phyloP scores from a whole-genome alignment of 2,329 filamentous ascomycete species.

The Xylariaceae sp. region DNA sequence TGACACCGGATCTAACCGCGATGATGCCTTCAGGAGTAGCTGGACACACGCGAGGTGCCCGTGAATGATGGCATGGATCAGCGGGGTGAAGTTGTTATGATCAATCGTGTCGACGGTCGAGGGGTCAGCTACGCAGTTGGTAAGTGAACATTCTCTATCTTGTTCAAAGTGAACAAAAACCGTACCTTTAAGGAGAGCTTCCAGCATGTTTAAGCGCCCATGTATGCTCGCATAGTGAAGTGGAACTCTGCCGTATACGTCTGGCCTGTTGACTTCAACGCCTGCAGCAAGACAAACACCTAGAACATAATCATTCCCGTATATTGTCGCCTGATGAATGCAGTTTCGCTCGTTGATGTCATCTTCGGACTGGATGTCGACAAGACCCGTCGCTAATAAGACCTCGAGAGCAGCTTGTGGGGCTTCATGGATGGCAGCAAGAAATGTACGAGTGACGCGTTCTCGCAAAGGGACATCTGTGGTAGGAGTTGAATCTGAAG shows the following conservation, averaged over 20 bases:
- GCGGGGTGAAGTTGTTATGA: constrained; percentile 92
- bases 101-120: constrained; percentile 82
- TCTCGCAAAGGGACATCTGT: constrained; percentile 57
- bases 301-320: constrained; percentile 76
- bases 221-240: constrained; percentile 96
- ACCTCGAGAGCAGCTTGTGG: constrained; percentile 69
- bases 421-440: constrained; percentile 83
- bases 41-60: constrained; percentile 75
- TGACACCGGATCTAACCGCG: constrained; percentile 79
- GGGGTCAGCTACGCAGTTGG: constrained; percentile 49
- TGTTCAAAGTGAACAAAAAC: neutral
- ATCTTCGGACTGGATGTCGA: constrained; percentile 90
- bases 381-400: constrained; percentile 72
- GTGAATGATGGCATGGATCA: constrained; percentile 93
- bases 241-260: constrained; percentile 91
- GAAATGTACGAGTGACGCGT: constrained; percentile 81
- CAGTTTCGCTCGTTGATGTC: constrained; percentile 98
- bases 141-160: constrained; percentile 7
- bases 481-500: constrained; percentile 42
- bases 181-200: constrained; percentile 62
- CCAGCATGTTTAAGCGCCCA: constrained; percentile 77
- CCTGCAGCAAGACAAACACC: constrained; percentile 66
- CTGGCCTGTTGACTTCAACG: constrained; percentile 73
- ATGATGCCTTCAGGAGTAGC: constrained; percentile 67
- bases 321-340: constrained; percentile 93